A percentile compares a stretch with the other conserved stretches of the same genome.
Evolutionary conservation across 345 rosid species (phyloP).

Genomic region (Acer yangbiense): DNA sequence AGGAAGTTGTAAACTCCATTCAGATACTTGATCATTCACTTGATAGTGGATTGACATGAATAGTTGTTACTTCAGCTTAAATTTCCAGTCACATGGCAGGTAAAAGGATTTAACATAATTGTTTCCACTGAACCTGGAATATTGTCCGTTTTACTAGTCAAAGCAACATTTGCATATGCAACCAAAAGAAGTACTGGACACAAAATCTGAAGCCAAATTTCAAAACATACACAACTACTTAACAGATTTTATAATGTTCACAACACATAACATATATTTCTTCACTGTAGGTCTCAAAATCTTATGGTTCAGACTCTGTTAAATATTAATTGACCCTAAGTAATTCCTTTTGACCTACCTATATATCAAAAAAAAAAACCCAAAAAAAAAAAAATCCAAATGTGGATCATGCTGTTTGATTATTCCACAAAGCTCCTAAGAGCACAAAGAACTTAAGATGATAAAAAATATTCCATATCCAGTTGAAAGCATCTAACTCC

Average conservation of each 20-base stretch:
- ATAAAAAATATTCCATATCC: neutral
- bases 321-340: neutral
- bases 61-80: neutral
- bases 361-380: neutral
- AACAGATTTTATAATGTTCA: neutral
- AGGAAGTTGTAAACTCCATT: slow-evolving; percentile 1
- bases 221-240: neutral
- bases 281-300: neutral
- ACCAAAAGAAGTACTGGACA: neutral
- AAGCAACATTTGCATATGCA: neutral
- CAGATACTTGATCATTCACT: neutral
- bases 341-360: neutral
- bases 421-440: neutral
- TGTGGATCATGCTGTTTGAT: neutral
- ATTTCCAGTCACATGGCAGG: neutral
- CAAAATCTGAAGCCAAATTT: neutral
- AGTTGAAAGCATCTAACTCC: neutral
- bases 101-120: neutral
- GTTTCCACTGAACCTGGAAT: neutral
- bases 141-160: neutral
- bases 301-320: neutral
- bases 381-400: neutral
- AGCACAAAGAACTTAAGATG: neutral
- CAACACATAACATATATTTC: neutral
- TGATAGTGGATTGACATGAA: neutral